Percentiles rank a stretch among this genome's conserved stretches.
Conservation (phyloP, 192 early-diverging fungal species). For the Kappamyces sp. region DNA sequence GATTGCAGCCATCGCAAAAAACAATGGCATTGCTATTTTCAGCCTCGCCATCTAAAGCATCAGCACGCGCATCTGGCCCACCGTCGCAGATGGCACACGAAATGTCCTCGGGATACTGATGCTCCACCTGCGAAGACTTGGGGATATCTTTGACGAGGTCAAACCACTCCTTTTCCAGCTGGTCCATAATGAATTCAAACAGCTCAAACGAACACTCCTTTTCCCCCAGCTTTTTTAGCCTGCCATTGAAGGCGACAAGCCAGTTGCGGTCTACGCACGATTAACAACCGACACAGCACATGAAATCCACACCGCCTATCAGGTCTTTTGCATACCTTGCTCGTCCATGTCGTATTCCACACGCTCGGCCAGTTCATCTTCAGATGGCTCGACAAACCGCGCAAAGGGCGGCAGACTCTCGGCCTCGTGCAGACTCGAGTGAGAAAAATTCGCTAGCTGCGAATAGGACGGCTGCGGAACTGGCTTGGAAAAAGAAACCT, state of each 20-base stretch:
- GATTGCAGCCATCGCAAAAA: conserved; percentile 98
- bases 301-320: conserved; percentile 4
- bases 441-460: background rate
- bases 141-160: conserved; percentile 84
- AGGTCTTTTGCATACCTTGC: conserved; percentile 52
- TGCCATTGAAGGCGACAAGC: conserved; percentile 53
- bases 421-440: background rate
- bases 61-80: too few relatives aligned
- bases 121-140: conserved; percentile 49
- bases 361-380: conserved; percentile 38
- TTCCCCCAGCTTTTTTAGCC: conserved; percentile 43
- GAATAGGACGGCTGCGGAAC: conserved; percentile 6
- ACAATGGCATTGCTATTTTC: conserved; percentile 99
- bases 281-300: background rate
- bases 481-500: conserved; percentile 10
- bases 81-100: conserved; percentile 87
- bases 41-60: conserved; percentile 75
- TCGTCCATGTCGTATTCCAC: conserved; percentile 99
- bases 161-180: conserved; percentile 96
- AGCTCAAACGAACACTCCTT: conserved; percentile 40
- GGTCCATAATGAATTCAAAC: conserved; percentile 86
- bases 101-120: conserved; percentile 68
- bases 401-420: background rate
- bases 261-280: too few relatives aligned
- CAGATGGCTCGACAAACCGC: conserved; percentile 32